Percentiles rank a stretch among this genome's conserved stretches.
These are phyloP conservation scores for Abelmoschus esculentus DNA, from an alignment of 345 rosid species.

Conservation along the genomic window DNA sequence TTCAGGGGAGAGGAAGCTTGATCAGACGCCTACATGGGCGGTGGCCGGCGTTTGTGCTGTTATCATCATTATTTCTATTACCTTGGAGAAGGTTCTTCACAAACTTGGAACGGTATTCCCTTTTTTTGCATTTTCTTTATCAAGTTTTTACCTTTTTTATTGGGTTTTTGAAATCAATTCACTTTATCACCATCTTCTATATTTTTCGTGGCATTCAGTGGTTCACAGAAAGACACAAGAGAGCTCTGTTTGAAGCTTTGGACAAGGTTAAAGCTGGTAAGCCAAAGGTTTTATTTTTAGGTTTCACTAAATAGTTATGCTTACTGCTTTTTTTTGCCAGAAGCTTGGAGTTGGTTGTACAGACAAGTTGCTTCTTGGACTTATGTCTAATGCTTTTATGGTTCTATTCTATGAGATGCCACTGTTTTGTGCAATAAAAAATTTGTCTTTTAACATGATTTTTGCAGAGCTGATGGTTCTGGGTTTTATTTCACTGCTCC, in stretches of 20 bases:
- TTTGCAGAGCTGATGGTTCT: slow-evolving; percentile 87
- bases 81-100: slow-evolving; percentile 63
- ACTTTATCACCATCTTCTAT: neutral
- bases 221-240: slow-evolving; percentile 74
- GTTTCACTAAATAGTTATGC: neutral
- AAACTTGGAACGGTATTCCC: slow-evolving; percentile 50
- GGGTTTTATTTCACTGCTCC: slow-evolving; percentile 86
- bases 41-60: slow-evolving; percentile 73
- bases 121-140: neutral
- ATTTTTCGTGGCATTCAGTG: slow-evolving; percentile 32
- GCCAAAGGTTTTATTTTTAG: neutral
- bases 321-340: neutral
- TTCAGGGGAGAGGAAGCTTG: slow-evolving; percentile 40
- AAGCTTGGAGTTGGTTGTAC: neutral
- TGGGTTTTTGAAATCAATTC: neutral
- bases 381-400: neutral
- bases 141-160: neutral
- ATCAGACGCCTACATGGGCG: slow-evolving; percentile 96
- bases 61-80: slow-evolving; percentile 66
- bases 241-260: slow-evolving; percentile 65
- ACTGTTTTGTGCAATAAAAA: neutral
- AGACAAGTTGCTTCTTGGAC: neutral
- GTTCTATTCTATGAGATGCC: neutral
- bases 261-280: slow-evolving; percentile 32
- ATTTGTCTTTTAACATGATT: neutral